Evolutionary conservation across 768 basidiomycete species (phyloP).

Genomic region (Dioszegia crocea): DNA sequence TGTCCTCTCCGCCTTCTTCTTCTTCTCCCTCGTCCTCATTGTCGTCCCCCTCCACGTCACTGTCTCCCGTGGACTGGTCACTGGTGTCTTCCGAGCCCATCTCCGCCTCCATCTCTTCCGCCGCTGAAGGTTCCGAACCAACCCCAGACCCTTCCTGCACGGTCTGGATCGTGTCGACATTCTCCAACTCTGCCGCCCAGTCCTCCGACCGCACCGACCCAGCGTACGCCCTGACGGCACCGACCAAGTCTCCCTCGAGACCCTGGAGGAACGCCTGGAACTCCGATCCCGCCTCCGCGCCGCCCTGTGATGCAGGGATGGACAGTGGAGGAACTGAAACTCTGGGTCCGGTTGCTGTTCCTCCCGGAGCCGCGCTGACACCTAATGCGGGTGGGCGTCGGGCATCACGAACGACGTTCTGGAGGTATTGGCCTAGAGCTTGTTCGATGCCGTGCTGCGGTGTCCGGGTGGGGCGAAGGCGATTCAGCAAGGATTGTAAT

Average conservation of each 20-base stretch:
- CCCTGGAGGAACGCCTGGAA: constrained; percentile 32
- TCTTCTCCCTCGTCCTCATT: no score
- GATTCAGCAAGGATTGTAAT: constrained; percentile 22
- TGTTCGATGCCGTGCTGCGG: constrained; percentile 23
- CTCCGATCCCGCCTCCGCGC: constrained; percentile 10
- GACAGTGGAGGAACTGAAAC: background rate
- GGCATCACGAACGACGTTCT: constrained; percentile 35
- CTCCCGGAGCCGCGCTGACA: background rate
- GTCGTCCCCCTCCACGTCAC: no score
- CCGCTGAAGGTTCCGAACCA: background rate
- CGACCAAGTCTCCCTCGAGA: constrained; percentile 28
- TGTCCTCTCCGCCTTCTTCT: no score
- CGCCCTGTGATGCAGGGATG: background rate
- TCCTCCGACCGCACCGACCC: constrained; percentile 5
- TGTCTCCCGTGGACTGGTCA: no score
- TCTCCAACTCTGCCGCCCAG: background rate
- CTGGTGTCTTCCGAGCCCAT: no score
- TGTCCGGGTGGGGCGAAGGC: constrained; percentile 23
- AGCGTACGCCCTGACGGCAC: constrained; percentile 29
- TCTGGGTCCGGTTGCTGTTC: background rate
- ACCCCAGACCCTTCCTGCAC: background rate
- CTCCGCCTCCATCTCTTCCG: background rate
- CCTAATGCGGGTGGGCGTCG: constrained; percentile 44
- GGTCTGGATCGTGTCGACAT: background rate
- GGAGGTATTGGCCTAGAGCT: constrained; percentile 54